Evolutionary conservation across 2,329 filamentous ascomycete genomes (phyloP).

Genomic region (Allantophomopsis lycopodina): DNA sequence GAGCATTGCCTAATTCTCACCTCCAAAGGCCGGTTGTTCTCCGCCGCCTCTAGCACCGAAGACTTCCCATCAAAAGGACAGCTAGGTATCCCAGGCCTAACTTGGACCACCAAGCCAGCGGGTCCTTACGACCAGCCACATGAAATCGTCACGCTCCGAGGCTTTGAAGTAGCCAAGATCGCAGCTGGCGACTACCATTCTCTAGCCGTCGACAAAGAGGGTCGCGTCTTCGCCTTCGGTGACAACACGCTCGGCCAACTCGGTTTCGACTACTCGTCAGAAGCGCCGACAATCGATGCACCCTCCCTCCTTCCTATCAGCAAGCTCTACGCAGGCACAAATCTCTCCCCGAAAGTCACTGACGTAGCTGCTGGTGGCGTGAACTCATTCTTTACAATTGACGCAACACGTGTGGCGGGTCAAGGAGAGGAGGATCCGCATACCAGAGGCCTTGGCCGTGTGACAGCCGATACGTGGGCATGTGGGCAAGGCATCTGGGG

Average conservation of each 20-base stretch:
- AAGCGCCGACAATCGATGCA: constrained; percentile 48
- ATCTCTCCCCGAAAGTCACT: constrained; percentile 53
- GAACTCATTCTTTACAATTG: constrained; percentile 79
- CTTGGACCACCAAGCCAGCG: constrained; percentile 62
- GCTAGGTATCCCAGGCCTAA: constrained; percentile 72
- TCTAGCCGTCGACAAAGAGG: constrained; percentile 60
- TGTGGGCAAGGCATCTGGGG: constrained; percentile 81
- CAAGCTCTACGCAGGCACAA: constrained; percentile 57
- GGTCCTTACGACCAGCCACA: constrained; percentile 74
- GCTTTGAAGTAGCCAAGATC: constrained; percentile 58
- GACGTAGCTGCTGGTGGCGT: constrained; percentile 72
- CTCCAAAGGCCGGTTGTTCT: constrained; percentile 73
- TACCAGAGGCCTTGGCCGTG: constrained; percentile 27
- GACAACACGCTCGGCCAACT: constrained; percentile 89
- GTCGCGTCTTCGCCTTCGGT: constrained; percentile 74
- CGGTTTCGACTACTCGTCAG: constrained; percentile 58
- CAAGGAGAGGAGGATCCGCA: constrained; percentile 24
- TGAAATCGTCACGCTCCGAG: constrained; percentile 59
- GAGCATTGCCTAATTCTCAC: constrained; percentile 84
- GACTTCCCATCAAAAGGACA: constrained; percentile 75
- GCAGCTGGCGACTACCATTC: constrained; percentile 84
- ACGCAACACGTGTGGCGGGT: constrained; percentile 48
- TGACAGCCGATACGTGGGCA: constrained; percentile 71
- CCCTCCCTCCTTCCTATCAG: constrained; percentile 59
- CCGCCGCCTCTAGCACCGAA: constrained; percentile 67